Base-by-base conservation (phyloP, 805 yeast genomes). In the Blastobotrys attinorum region DNA sequence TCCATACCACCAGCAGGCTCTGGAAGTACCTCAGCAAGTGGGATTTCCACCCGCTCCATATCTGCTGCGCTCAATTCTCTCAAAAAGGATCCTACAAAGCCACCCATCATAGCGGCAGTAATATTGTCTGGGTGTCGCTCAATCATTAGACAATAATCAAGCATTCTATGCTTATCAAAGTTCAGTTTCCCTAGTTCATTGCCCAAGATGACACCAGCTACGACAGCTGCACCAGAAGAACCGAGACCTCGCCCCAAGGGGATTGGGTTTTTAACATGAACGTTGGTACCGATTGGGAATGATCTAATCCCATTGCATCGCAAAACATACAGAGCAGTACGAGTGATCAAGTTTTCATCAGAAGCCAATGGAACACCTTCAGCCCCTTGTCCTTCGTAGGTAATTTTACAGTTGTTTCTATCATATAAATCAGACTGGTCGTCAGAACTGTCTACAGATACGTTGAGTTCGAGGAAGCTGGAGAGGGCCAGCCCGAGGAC, bases 71-170 rank as follows among this genome's bases (percentile, higher is more conserved):
- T 70, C 47, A 92, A 67, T 49, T 85, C 94, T 56, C 95, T 77
- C 58, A 92, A 73, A 64, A 83, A 92, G 3, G 96, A 87, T 36
- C 98, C 98, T 34, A 89, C 96, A 63, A 92, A 92, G 1, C 98
- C 97, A 47, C 98, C 98, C 81, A 89, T 83, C 96, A 92, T 87
- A 31, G 98, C 96, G 25, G 98, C 98, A 10, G 96, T 87, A 58
- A 92, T 89, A 64, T 92, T 92, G 66, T 92, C 98, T 29, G 98
- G 98, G 59, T 92, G 98, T 62, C 97, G 80, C 69, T 92, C 98
- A 53, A 92, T 89, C 92, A 92, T 85, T 55, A 92, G 73, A 63
- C 96, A 87, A 70, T 84, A 92, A 64, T 92, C 98, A 56, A 92
- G 70, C 79, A 92, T 75, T 55, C 97, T 73, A 55, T 77, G 81